phyloP scores from a whole-genome alignment of 208 protist genomes.

The Kentomonas sorsogonicus region DNA sequence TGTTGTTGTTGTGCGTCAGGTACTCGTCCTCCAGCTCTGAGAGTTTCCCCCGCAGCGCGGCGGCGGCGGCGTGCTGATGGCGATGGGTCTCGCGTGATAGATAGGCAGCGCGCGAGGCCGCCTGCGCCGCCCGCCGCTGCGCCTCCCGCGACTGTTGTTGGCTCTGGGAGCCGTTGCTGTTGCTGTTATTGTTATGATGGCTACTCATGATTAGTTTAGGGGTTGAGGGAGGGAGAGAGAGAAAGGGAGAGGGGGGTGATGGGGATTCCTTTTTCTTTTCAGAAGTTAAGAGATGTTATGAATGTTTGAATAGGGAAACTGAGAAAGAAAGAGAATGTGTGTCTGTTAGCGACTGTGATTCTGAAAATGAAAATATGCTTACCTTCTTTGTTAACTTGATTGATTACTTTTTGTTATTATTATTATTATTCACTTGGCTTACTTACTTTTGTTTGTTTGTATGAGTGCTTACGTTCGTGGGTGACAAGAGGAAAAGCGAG shows the following conservation, averaged over 20 bases:
- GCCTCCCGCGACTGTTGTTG: too few species aligned
- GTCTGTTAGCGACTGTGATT: too few species aligned
- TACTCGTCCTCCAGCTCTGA: conserved; percentile 63
- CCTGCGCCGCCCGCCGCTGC: too few species aligned
- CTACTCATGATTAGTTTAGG: too few species aligned
- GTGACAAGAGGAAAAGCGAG: background rate
- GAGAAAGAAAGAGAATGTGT: background rate
- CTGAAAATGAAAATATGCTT: background rate
- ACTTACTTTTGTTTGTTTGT: background rate
- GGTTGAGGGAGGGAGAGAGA: too few species aligned
- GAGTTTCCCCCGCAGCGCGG: conserved; percentile 65
- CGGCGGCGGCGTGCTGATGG: conserved; percentile 54
- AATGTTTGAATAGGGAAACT: background rate
- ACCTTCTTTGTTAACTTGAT: too few species aligned
- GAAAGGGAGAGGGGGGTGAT: too few species aligned
- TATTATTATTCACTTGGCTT: background rate
- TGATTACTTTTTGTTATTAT: background rate
- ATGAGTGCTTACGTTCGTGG: background rate
- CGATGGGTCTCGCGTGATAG: conserved; percentile 51
- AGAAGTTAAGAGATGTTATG: background rate
- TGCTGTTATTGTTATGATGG: too few species aligned
- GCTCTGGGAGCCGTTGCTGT: too few species aligned
- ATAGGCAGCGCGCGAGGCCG: conserved; percentile 69
- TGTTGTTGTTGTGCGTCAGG: conserved; percentile 18
- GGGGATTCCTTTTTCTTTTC: too few species aligned